phyloP scores from a whole-genome alignment of 306 rosid genomes.

The Quercus agrifolia region DNA sequence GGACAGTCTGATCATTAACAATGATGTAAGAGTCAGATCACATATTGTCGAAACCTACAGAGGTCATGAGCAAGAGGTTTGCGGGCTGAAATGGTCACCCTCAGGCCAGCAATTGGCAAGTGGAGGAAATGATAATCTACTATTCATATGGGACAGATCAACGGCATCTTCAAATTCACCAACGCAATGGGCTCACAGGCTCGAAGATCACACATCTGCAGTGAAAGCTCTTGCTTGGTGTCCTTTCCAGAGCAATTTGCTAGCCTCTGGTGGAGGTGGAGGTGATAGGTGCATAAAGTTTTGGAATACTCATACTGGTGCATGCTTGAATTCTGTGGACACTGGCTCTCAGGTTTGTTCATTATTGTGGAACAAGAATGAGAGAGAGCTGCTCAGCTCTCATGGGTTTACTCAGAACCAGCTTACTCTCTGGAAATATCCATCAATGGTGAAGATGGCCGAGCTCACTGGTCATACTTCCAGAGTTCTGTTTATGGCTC shows the following conservation, averaged over 20 bases:
- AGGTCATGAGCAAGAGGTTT: conserved; percentile 79
- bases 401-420: conserved; percentile 77
- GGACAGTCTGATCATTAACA: conserved; percentile 66
- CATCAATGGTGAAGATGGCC: conserved; percentile 75
- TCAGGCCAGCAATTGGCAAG: conserved; percentile 55
- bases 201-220: conserved; percentile 50
- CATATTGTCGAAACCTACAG: conserved; percentile 68
- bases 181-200: conserved; percentile 57
- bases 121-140: conserved; percentile 53
- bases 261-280: conserved; percentile 50
- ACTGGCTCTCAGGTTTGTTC: conserved; percentile 64
- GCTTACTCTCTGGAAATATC: conserved; percentile 86
- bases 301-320: conserved; percentile 58
- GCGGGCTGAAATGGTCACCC: conserved; percentile 82
- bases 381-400: conserved; percentile 81
- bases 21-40: conserved; percentile 74
- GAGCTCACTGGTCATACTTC: conserved; percentile 83
- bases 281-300: conserved; percentile 49
- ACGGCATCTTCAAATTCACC: conserved; percentile 46
- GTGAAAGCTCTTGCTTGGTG: conserved; percentile 78
- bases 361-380: conserved; percentile 56
- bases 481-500: conserved; percentile 68
- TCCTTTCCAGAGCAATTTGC: conserved; percentile 62
- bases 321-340: conserved; percentile 54
- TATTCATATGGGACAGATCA: conserved; percentile 50